Conservation (phyloP, 805 yeast species). For the Yarrowia alimentaria region DNA sequence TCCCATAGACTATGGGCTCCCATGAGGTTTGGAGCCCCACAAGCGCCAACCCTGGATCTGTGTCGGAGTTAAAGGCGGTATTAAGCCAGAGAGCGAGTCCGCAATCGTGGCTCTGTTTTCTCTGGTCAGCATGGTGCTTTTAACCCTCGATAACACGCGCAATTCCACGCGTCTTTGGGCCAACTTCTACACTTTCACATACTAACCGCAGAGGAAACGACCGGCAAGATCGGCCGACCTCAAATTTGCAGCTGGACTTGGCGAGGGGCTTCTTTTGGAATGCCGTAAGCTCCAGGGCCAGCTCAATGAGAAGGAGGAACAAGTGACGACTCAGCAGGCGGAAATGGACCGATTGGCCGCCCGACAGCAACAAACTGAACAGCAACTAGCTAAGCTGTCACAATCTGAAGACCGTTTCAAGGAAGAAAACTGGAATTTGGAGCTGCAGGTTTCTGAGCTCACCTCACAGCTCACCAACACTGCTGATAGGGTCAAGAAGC, state of each 20-base stretch:
- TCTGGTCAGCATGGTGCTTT: no score
- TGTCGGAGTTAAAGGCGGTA: no score
- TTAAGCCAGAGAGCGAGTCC: no score
- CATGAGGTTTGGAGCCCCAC: no score
- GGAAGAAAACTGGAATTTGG: conserved; percentile 43
- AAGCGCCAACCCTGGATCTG: no score
- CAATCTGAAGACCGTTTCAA: conserved; percentile 35
- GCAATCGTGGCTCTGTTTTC: no score
- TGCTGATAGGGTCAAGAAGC: conserved; percentile 33
- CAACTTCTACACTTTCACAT: neutral
- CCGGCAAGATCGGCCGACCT: conserved; percentile 32
- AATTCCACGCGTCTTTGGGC: neutral
- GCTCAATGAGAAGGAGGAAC: conserved; percentile 32
- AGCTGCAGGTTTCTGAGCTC: conserved; percentile 39
- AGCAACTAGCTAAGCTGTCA: conserved; percentile 5
- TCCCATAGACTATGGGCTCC: no score
- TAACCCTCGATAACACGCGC: no score
- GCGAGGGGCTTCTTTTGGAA: conserved; percentile 38
- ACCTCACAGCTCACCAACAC: conserved; percentile 33
- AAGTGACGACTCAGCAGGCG: neutral
- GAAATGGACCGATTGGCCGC: conserved; percentile 9
- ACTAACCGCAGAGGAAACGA: conserved; percentile 16
- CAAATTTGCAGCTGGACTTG: conserved; percentile 39
- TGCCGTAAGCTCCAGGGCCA: conserved; percentile 38
- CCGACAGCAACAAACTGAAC: neutral